These are phyloP conservation scores for Komagataella kurtzmanii DNA, from an alignment of 805 yeast genomes.

Conservation along the genomic window DNA sequence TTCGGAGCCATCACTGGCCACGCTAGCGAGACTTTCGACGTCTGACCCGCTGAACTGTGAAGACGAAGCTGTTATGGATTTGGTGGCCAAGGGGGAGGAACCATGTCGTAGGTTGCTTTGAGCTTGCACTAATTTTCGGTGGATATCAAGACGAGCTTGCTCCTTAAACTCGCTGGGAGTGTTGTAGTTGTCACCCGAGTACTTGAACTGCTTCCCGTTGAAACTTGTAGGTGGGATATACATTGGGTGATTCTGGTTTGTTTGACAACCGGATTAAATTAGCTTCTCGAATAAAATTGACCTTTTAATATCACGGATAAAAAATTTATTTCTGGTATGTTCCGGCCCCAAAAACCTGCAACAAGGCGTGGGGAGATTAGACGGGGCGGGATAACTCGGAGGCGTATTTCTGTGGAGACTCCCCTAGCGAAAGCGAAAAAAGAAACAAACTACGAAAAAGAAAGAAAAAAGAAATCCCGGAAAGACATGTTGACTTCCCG, in stretches of 20 bases:
- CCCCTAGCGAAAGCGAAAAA: too few species aligned
- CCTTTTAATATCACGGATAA: neutral
- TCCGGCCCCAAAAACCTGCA: neutral
- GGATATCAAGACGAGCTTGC: slow-evolving; percentile 19
- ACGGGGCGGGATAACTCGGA: neutral
- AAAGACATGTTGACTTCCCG: neutral
- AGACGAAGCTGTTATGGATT: slow-evolving; percentile 5
- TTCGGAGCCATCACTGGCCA: neutral
- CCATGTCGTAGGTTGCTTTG: slow-evolving; percentile 12
- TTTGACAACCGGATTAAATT: neutral
- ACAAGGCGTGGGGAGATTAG: neutral
- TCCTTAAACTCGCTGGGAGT: slow-evolving; percentile 19
- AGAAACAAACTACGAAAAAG: too few species aligned
- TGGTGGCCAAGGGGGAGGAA: slow-evolving; percentile 15
- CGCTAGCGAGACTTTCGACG: neutral
- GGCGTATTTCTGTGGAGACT: neutral
- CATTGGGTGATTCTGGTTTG: neutral
- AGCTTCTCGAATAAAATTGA: neutral
- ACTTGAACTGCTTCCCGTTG: neutral
- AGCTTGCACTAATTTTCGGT: slow-evolving; percentile 3
- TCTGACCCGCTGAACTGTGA: neutral
- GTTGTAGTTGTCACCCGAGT: slow-evolving; percentile 7
- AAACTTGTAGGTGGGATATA: neutral
- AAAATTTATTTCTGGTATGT: neutral
- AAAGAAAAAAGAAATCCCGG: neutral